Evolutionary conservation across 2,329 filamentous ascomycete genomes (phyloP), one percentile per base, ranked within the genome.

Genomic region (Cucurbitaria berberidis): DNA sequence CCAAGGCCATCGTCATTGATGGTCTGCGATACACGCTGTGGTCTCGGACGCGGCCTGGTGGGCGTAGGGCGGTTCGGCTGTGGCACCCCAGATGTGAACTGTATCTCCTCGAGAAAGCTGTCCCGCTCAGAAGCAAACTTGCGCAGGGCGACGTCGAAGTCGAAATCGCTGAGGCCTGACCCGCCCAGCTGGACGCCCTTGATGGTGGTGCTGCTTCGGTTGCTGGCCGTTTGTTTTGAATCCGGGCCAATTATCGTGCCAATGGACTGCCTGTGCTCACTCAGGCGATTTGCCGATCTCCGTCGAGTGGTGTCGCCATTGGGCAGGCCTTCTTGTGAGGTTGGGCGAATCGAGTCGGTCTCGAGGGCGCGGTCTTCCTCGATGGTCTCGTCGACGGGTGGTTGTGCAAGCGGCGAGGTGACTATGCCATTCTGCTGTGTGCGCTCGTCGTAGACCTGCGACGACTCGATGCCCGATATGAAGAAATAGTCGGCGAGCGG

Each of bases 101-200:
- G 91, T 48, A 98, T 83, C 73, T 99, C 95, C 60, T 96, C 91
- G 46, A 98, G 80, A 68, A 99, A 99, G 55, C 88, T 89, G 67
- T 99, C 95, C 60, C 95, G 84, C 78, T 98, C 93, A n/a, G 88
- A 89, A 40, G 95, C 92, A 74, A 99, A 99, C 77, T 97, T 98
- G 68, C 92, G 80, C 63, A 99, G 82, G 22, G 95, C 93, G 69
- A 90, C 88, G 72, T 98, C 95, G 68, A 99, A 99, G 74, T 98
- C 95, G 68, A 90, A 91, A 70, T 96, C 91, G 52, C 78, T 85
- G 26, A 86, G 75, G 13, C 73, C 76, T 4, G 74, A 72, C 18
- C 69, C 74, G 48, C 75, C 77, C 50, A 73, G 44, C 50, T 75
- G 74, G 19, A 78, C 49, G 44, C 74, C 78, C 63, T 82, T 84